Base-by-base conservation (phyloP, 805 yeast genomes). In the Spencermartinsiella europaea region DNA sequence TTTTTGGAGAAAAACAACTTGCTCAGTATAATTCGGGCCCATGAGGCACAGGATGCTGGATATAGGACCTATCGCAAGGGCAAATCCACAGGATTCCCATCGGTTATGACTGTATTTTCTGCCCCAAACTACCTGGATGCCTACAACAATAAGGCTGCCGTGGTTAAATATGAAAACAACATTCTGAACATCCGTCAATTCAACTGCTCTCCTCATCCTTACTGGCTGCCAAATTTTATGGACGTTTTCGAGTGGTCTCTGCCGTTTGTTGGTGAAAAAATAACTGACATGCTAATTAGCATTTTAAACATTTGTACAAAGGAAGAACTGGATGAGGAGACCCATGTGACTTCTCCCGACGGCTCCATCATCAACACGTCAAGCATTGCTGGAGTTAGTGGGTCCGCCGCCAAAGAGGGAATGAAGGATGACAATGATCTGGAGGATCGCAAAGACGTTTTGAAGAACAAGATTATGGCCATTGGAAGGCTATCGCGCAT, bases 11-110 rank as follows among this genome's bases (percentile, higher is more conserved):
- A 80, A 44, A 91, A 88, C 35, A 84, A 86, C 19, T 69, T 91
- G 33, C 69, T 91, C 27, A 83, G 89, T n/a, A 78, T 91, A 31
- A 87, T 91, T 39, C 75, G 99, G 48, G 98, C 97, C 1, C 99
- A 91, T 65, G 97, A 91, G 68, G 97, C 97, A 1, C 99, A 91
- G 66, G 97, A 91, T 65, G 90, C 93, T 7, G 99, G 99, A 33
- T 91, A 90, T 67, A 73, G 96, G 62, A 93, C 93, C 87, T 91
- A 91, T 68, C 84, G 83, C 57, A 79, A 86, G 54, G 86, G 96
- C 1, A 76, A 79, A 50, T 74, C 85, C 3, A 81, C 89, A 60
- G 95, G 95, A 10, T 91, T 91, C 63, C 98, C 97, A 1, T 79
- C 91, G 4, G 74, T 91, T 34, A 77, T 91, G 64, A 89, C 98